Conservation (phyloP, 2,329 filamentous ascomycete species). For the Leptographium flavum region DNA sequence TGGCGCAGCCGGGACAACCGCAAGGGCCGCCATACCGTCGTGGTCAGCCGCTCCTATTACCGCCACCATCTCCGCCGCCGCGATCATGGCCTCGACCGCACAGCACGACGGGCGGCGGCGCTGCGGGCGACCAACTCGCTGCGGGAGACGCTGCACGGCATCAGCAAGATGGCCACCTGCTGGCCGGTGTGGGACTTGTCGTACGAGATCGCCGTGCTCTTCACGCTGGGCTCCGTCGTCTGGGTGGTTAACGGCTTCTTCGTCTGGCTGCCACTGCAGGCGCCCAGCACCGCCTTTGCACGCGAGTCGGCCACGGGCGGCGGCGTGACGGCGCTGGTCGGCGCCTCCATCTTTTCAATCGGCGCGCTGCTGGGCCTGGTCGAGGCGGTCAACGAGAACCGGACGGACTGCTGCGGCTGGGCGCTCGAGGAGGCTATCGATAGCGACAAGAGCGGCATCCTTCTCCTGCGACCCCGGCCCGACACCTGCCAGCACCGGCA, state of each 20-base stretch:
- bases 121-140: slow-evolving; percentile 13
- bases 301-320: slow-evolving; percentile 38
- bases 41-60: slow-evolving; percentile 13
- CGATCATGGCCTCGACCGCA: neutral
- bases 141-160: slow-evolving; percentile 13
- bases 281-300: slow-evolving; percentile 36
- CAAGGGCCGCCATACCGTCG: slow-evolving; percentile 25
- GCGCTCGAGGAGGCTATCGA: slow-evolving; percentile 37
- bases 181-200: slow-evolving; percentile 28
- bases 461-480: slow-evolving; percentile 1
- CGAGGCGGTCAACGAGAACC: slow-evolving; percentile 55
- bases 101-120: neutral
- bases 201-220: slow-evolving; percentile 25
- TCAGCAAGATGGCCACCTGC: slow-evolving; percentile 21
- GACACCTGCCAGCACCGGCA: neutral
- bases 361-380: slow-evolving; percentile 49
- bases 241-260: slow-evolving; percentile 51
- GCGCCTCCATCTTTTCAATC: slow-evolving; percentile 51
- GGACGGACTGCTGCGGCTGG: slow-evolving; percentile 54
- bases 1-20: slow-evolving; percentile 29
- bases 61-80: neutral
- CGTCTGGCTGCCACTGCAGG: slow-evolving; percentile 42
- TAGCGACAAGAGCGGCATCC: slow-evolving; percentile 14
- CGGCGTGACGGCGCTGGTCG: slow-evolving; percentile 51
- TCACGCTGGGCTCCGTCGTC: slow-evolving; percentile 29